Base-by-base conservation (phyloP, 179 eudicot genomes). In the Silene noctiflora region DNA sequence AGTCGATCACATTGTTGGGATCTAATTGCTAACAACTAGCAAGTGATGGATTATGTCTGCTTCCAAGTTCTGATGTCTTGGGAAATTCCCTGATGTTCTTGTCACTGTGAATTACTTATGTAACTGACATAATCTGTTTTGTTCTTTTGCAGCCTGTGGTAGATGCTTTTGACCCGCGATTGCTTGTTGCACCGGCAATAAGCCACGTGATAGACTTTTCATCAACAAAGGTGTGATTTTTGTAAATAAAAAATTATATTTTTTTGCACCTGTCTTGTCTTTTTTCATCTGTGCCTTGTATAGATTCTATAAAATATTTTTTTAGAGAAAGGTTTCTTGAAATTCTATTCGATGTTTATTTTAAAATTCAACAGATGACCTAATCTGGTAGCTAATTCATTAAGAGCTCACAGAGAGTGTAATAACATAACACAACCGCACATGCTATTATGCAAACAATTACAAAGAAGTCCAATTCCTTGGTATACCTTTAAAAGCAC, bases 131-230 rank as follows among this genome's bases (percentile, higher is more conserved):
- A 51, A 14, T 62, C 74, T 79, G 6, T 24, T 3, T 67, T 66
- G 24, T 59, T 10, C 22, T 35, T 61, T 27, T 83, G 69, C 91
- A 95, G 99, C 99, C 99, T 71, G 99, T 95, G 77, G 99, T 95
- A 74, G 99, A 95, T 91, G 99, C 99, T 78, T 95, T 95, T 85
- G 99, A 95, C 85, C 98, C 98, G 22, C 86, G 99, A 86, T 79
- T 95, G 74, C 87, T 95, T 89, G 98, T 93, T 76, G 97, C 98
- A 73, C 98, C 99, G 72, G 87, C 99, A 76, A 84, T 85, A 70
- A 83, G 88, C 61, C 99, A 95, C 75, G 88, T 90, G 76, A 81
- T 95, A 71, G 90, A 95, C 81, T 95, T 93, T 77, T 78, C 85
- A 72, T 77, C 95, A 7, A 72, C 91, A 44, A 95, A 95, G 99